phyloP scores from a whole-genome alignment of 441 rosid species.

The Heliophila coronopifolia region DNA sequence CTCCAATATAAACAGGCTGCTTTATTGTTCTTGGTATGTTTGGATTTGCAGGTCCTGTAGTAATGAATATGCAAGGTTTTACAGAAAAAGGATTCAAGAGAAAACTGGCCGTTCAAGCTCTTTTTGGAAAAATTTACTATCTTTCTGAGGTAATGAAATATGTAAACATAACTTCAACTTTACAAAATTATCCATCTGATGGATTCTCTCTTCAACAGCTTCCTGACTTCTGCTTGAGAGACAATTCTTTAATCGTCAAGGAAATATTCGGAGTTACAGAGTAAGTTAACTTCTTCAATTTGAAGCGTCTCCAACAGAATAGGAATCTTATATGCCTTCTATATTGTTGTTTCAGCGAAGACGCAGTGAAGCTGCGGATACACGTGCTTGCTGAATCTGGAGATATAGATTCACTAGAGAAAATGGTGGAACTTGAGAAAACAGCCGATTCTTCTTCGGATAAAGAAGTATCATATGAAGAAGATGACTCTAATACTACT shows the following conservation, averaged over 20 bases:
- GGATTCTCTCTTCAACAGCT: slow-evolving; percentile 42
- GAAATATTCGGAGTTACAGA: slow-evolving; percentile 93
- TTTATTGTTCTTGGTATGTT: background rate
- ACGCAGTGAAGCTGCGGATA: slow-evolving; percentile 62
- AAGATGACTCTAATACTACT: slow-evolving; percentile 14
- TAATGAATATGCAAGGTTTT: slow-evolving; percentile 74
- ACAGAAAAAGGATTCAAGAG: slow-evolving; percentile 86
- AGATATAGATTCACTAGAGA: slow-evolving; percentile 71
- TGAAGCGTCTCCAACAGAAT: background rate
- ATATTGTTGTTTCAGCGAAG: slow-evolving; percentile 48
- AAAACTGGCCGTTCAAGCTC: slow-evolving; percentile 82
- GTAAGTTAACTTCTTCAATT: slow-evolving; percentile 35
- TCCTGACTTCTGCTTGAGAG: slow-evolving; percentile 77
- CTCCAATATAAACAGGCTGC: background rate
- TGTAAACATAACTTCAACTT: background rate
- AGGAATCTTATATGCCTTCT: slow-evolving; percentile 9
- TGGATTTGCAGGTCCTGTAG: slow-evolving; percentile 67
- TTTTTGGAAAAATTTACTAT: slow-evolving; percentile 85
- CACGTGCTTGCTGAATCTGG: slow-evolving; percentile 80
- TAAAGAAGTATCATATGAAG: slow-evolving; percentile 38
- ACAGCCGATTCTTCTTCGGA: slow-evolving; percentile 47
- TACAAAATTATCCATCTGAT: background rate
- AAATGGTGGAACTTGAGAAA: slow-evolving; percentile 71
- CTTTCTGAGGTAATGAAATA: slow-evolving; percentile 60
- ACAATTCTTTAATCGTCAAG: slow-evolving; percentile 71